Base-by-base conservation (phyloP, 2,329 filamentous ascomycete genomes). In the Aplosporella prunicola region DNA sequence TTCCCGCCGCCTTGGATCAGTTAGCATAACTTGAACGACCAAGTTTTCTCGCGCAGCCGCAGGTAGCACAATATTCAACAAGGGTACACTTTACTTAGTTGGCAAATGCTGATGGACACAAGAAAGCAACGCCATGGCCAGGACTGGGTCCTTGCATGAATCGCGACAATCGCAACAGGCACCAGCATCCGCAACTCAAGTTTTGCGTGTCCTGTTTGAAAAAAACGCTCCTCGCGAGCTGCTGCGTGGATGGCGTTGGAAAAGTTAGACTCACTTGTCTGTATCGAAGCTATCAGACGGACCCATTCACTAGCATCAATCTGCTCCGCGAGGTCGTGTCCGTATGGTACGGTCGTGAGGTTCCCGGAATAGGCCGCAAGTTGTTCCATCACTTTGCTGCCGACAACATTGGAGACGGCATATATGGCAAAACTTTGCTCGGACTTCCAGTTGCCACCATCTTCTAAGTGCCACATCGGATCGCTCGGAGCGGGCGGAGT, bases 391-490 rank as follows among this genome's bases (percentile, higher is more conserved):
- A 94, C 71, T 22, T 69, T 64, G 9, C 63, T 58, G 15, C 87
- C 89, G 14, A 75, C 69, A 8, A 66, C 59, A 5, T 82, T 78
- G 0, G 85, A 74, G 11, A 96, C 66, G 26, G 84, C 87, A 60
- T 91, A 95, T 9, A 94, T 76, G 0, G 89, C 88, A 50, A 78
- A 94, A 18, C 72, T 67, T 50, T 80, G 80, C n/a, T 67, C 61
- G 2, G 63, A 60, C 55, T 77, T 81, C 87, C 87, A 95, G n/a
- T 64, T 63, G 9, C 72, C 76, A 10, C 69, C 70, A 52, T 86
- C 82, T 11, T 75, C 64, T 13, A 93, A 64, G 42, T 74, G 64
- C 89, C 89, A 95, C 2, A 68, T 62, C 1, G 68, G 53, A 27
- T 82, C 77, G 39, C 74, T 74, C 9, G 71, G 64, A 3, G 74